Conservation (phyloP, 352 stramenopile genomes). For the Phytophthora europaea region DNA sequence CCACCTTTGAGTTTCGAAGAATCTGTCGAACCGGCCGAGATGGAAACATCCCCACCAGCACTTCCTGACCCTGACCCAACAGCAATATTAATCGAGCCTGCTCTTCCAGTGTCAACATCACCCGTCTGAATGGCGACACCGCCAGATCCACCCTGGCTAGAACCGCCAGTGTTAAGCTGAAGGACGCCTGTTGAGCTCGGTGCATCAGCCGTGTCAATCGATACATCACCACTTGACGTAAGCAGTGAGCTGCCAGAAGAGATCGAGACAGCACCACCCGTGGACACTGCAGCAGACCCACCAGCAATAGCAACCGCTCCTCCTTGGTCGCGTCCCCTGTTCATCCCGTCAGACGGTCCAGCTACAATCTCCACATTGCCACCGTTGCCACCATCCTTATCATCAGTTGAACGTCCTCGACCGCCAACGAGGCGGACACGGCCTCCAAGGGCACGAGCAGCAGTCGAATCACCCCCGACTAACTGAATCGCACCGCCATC, state of each 20-base stretch:
- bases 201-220: slow-evolving; percentile 45
- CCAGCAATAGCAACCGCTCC: slow-evolving; percentile 49
- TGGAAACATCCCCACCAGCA: slow-evolving; percentile 50
- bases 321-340: slow-evolving; percentile 46
- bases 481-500: slow-evolving; percentile 67
- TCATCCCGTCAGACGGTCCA: slow-evolving; percentile 54
- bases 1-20: slow-evolving; percentile 46
- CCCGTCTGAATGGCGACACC: slow-evolving; percentile 56
- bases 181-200: slow-evolving; percentile 44
- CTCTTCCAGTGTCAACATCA: slow-evolving; percentile 43
- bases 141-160: slow-evolving; percentile 52
- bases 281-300: slow-evolving; percentile 49
- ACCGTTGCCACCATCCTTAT: slow-evolving; percentile 69
- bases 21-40: slow-evolving; percentile 52
- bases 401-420: slow-evolving; percentile 50
- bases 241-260: slow-evolving; percentile 45
- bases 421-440: slow-evolving; percentile 60
- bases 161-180: slow-evolving; percentile 43
- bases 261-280: slow-evolving; percentile 58
- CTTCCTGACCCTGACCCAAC: slow-evolving; percentile 49
- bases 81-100: slow-evolving; percentile 55
- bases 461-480: slow-evolving; percentile 53
- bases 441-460: slow-evolving; percentile 50
- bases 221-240: slow-evolving; percentile 58
- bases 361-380: slow-evolving; percentile 61